A percentile compares a stretch with the other conserved stretches of the same genome.
phyloP scores from a whole-genome alignment of 192 early-diverging fungal species.

The Linnemannia elongata region DNA sequence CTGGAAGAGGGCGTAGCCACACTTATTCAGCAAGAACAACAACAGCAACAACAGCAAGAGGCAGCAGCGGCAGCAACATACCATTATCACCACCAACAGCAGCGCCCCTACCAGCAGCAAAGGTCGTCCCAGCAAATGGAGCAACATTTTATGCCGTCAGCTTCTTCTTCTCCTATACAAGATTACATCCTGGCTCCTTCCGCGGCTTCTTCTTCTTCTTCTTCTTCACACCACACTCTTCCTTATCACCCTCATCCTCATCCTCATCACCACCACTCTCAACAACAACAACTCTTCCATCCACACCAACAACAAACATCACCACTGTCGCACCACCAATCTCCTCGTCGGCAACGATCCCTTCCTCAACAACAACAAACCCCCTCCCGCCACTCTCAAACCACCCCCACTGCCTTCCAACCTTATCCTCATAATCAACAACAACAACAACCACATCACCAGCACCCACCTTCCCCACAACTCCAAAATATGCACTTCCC shows the following conservation, averaged over 20 bases:
- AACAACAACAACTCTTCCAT: constrained; percentile 4
- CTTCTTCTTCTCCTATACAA: constrained; percentile 29
- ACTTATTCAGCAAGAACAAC: constrained; percentile 32
- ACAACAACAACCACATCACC: not conserved
- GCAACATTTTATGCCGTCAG: constrained; percentile 17
- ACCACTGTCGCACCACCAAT: not conserved
- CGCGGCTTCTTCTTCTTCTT: constrained; percentile 8
- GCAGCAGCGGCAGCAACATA: not conserved
- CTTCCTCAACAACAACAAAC: constrained; percentile 10
- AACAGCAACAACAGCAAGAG: constrained; percentile 25
- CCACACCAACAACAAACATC: constrained; percentile 10
- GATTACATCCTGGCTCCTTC: constrained; percentile 65
- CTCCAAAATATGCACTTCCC: constrained; percentile 39
- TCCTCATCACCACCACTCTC: constrained; percentile 4
- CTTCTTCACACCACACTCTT: not conserved
- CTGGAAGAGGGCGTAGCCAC: constrained; percentile 37
- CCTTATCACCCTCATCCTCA: constrained; percentile 10
- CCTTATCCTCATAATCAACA: constrained; percentile 6
- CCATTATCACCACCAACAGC: constrained; percentile 10
- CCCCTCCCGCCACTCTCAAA: constrained; percentile 1
- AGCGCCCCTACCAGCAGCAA: not conserved
- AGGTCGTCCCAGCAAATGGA: not conserved
- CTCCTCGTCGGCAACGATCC: not conserved
- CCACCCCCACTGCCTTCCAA: constrained; percentile 1
- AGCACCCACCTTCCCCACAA: constrained; percentile 19